These are phyloP conservation scores for Waltergamsia citrina DNA, from an alignment of 2,329 filamentous ascomycete species.

Conservation along the genomic window DNA sequence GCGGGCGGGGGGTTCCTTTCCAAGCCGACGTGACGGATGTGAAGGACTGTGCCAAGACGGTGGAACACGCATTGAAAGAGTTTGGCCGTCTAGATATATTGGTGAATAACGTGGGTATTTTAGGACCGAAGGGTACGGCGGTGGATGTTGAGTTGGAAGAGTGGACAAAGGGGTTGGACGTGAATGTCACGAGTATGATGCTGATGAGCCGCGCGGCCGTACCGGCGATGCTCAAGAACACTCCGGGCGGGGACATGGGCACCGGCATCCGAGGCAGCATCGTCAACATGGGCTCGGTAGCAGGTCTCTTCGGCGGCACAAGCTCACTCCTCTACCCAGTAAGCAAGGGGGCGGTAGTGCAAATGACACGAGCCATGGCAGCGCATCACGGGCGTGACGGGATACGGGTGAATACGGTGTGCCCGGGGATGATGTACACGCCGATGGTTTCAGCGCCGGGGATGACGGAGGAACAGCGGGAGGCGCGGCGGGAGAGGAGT, in stretches of 20 bases:
- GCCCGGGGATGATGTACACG: conserved; percentile 37
- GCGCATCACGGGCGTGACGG: conserved; percentile 34
- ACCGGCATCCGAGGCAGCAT: conserved; percentile 32
- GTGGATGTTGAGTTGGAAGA: conserved; percentile 48
- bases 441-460: conserved; percentile 32
- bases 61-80: conserved; percentile 27
- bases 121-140: conserved; percentile 48
- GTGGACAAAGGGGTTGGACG: conserved; percentile 46
- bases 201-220: conserved; percentile 53
- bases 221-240: conserved; percentile 48
- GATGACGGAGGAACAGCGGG: conserved; percentile 27
- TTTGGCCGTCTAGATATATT: conserved; percentile 54
- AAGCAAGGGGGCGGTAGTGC: conserved; percentile 36
- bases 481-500: conserved; percentile 25
- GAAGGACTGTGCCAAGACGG: conserved; percentile 35
- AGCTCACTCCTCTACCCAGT: conserved; percentile 36
- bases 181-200: conserved; percentile 59
- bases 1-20: conserved; percentile 30
- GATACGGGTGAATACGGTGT: conserved; percentile 40
- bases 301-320: conserved; percentile 38
- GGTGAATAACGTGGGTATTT: conserved; percentile 55
- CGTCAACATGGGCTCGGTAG: conserved; percentile 55
- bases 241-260: conserved; percentile 8
- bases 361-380: conserved; percentile 43
- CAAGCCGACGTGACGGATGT: conserved; percentile 45